Percentiles rank a stretch among this genome's conserved stretches.
Evolutionary conservation across 208 protist species (phyloP).

Genomic region (Baffinella frigidus): DNA sequence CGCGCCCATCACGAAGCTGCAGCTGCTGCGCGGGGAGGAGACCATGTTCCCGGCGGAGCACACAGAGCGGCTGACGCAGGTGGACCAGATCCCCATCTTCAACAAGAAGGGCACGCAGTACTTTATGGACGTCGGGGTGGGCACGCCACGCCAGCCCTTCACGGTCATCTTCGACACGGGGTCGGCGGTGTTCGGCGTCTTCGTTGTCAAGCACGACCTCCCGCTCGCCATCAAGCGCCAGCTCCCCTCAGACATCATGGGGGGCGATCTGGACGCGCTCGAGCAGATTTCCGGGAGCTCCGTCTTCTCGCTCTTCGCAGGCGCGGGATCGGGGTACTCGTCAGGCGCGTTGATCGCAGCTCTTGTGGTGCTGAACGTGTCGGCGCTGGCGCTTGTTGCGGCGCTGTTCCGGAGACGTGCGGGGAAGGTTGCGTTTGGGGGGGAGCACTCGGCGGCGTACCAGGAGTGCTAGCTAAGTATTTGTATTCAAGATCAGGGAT

Average conservation of each 20-base stretch:
- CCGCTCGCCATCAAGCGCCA: background rate
- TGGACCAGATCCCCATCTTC: conserved; percentile 65
- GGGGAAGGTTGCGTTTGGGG: no score
- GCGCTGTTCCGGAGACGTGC: no score
- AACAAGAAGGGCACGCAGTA: conserved; percentile 67
- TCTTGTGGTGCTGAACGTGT: no score
- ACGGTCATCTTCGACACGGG: conserved; percentile 66
- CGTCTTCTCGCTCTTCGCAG: no score
- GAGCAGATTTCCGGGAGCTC: background rate
- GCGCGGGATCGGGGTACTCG: no score
- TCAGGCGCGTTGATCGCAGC: no score
- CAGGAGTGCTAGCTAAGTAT: no score
- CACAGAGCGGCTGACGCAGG: conserved; percentile 31
- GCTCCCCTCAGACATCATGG: background rate
- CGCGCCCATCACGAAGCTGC: conserved; percentile 50
- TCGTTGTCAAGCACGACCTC: conserved; percentile 60
- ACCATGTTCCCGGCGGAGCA: conserved; percentile 61
- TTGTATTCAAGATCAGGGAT: no score
- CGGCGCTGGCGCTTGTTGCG: no score
- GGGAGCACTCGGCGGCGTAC: no score
- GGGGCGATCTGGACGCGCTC: background rate
- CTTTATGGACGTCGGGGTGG: conserved; percentile 59
- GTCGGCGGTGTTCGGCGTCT: conserved; percentile 57
- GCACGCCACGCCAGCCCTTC: conserved; percentile 60
- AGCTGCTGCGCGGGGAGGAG: conserved; percentile 58